Percentiles rank a stretch among this genome's conserved stretches.
These are phyloP conservation scores for Beta corolliflora DNA, from an alignment of 179 eudicot species.

Conservation along the genomic window DNA sequence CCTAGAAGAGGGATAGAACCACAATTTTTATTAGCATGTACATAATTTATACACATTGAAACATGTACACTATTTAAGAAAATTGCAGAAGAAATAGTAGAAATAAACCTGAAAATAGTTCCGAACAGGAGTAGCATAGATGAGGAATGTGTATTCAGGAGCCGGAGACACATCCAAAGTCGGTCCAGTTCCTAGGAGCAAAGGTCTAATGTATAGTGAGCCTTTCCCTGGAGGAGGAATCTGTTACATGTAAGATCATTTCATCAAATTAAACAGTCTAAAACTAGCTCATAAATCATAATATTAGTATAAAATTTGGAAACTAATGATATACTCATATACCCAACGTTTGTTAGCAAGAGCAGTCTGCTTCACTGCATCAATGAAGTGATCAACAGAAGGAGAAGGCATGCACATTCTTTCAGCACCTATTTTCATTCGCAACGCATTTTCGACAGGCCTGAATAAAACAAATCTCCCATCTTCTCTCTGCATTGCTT, in stretches of 20 bases:
- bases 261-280: neutral
- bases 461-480: constrained; percentile 68
- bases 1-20: constrained; percentile 36
- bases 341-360: constrained; percentile 89
- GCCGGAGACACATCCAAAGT: constrained; percentile 72
- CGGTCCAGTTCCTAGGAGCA: constrained; percentile 83
- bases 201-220: constrained; percentile 73
- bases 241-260: constrained; percentile 24
- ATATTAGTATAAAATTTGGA: too few species aligned
- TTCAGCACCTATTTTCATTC: constrained; percentile 80
- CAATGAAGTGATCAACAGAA: constrained; percentile 66
- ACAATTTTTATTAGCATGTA: neutral
- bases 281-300: neutral
- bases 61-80: neutral
- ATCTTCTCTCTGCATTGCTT: constrained; percentile 66
- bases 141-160: constrained; percentile 78
- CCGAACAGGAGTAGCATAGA: constrained; percentile 85
- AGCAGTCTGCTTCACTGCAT: constrained; percentile 81
- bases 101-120: constrained; percentile 72
- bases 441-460: constrained; percentile 72
- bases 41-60: too few species aligned
- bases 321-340: neutral
- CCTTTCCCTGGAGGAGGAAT: constrained; percentile 90
- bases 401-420: constrained; percentile 96
- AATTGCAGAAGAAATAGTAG: neutral